A percentile compares a stretch with the other conserved stretches of the same genome.
These are phyloP conservation scores for Corylus americana DNA, from an alignment of 306 rosid species.

Conservation along the genomic window DNA sequence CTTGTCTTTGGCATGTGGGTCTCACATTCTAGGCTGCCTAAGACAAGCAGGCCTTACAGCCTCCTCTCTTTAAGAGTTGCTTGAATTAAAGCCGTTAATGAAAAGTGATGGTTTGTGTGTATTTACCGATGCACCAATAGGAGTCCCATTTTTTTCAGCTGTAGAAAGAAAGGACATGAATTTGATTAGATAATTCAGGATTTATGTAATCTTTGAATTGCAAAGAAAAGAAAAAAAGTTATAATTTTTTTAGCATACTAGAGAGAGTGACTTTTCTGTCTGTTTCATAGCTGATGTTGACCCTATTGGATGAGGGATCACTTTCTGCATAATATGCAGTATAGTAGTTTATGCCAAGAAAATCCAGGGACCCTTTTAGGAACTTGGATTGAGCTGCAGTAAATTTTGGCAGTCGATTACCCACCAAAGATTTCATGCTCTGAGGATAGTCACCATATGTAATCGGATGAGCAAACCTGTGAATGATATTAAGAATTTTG, in stretches of 20 bases:
- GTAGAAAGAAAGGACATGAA: too few species aligned
- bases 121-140: not conserved
- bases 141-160: not conserved
- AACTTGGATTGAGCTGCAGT: slow-evolving; percentile 29
- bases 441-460: slow-evolving; percentile 57
- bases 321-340: slow-evolving; percentile 41
- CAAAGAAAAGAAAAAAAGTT: too few species aligned
- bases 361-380: slow-evolving; percentile 48
- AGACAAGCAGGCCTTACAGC: too few species aligned
- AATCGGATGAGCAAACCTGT: slow-evolving; percentile 54
- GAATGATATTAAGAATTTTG: too few species aligned
- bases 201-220: too few species aligned
- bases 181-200: too few species aligned
- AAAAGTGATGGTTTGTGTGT: not conserved
- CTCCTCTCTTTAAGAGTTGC: too few species aligned
- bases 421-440: slow-evolving; percentile 43
- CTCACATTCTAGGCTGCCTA: too few species aligned
- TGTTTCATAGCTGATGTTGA: slow-evolving; percentile 31
- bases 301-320: slow-evolving; percentile 13
- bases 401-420: slow-evolving; percentile 59
- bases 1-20: too few species aligned
- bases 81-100: not conserved
- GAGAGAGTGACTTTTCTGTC: slow-evolving; percentile 36
- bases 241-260: slow-evolving; percentile 29
- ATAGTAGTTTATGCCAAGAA: slow-evolving; percentile 68